Conservation (phyloP, 1,139 yeast genomes). For the Hemisphaericaspora subhashii region DNA sequence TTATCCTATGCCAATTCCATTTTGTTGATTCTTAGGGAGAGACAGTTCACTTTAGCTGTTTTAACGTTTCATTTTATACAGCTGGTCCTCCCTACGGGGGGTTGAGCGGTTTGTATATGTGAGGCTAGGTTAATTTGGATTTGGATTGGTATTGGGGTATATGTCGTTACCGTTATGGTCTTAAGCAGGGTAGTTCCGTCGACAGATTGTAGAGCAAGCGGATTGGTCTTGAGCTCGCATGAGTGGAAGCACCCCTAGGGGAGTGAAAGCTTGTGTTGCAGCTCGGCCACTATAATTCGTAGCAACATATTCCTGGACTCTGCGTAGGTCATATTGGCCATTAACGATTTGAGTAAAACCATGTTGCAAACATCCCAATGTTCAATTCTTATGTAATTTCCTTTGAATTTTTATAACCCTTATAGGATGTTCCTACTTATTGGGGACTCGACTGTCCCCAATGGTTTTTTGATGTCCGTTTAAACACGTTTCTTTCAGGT, state of each 20-base stretch:
- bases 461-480: too few relatives aligned
- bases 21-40: conserved; percentile 23
- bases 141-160: conserved; percentile 14
- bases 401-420: too few relatives aligned
- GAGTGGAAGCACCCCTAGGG: neutral
- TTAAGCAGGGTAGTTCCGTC: conserved; percentile 85
- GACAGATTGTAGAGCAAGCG: conserved; percentile 73
- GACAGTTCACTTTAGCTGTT: conserved; percentile 21
- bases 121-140: conserved; percentile 26
- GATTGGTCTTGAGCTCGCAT: conserved; percentile 68
- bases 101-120: conserved; percentile 46
- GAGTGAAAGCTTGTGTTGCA: conserved; percentile 30
- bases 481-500: too few relatives aligned
- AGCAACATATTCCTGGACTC: conserved; percentile 94
- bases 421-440: too few relatives aligned
- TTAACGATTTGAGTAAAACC: conserved; percentile 91
- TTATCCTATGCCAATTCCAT: conserved; percentile 15
- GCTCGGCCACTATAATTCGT: conserved; percentile 53
- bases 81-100: conserved; percentile 53
- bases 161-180: conserved; percentile 25
- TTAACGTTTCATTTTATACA: conserved; percentile 22
- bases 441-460: too few relatives aligned
- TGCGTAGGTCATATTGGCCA: conserved; percentile 76
- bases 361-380: conserved; percentile 73
- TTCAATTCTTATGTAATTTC: too few relatives aligned